These are phyloP conservation scores for Globisporangium splendens DNA, from an alignment of 352 stramenopile species.

Conservation along the genomic window DNA sequence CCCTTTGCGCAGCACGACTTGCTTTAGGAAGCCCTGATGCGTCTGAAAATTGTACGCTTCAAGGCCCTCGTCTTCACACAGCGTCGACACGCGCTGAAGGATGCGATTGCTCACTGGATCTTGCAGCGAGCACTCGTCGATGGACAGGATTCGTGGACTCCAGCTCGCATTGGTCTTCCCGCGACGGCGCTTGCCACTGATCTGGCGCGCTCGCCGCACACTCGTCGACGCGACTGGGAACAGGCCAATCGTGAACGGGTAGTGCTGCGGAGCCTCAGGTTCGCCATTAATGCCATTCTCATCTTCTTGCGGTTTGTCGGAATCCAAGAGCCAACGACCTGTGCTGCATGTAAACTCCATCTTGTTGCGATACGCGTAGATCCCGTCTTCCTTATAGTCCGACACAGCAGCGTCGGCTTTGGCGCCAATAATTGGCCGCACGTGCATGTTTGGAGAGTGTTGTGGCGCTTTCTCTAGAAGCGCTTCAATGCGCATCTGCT, in stretches of 20 bases:
- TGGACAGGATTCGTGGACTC: constrained; percentile 64
- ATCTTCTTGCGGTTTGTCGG: constrained; percentile 24
- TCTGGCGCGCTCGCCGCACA: constrained; percentile 37
- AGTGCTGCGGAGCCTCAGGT: constrained; percentile 1
- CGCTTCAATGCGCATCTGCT: constrained; percentile 45
- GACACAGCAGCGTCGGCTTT: neutral
- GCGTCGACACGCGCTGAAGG: constrained; percentile 27
- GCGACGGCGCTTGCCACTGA: constrained; percentile 27
- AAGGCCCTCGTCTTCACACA: constrained; percentile 26
- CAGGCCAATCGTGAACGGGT: constrained; percentile 62
- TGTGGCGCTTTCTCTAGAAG: constrained; percentile 7
- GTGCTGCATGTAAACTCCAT: constrained; percentile 84
- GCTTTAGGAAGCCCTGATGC: constrained; percentile 59
- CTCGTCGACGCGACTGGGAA: constrained; percentile 56
- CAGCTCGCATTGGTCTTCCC: constrained; percentile 33
- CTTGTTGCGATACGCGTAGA: constrained; percentile 76
- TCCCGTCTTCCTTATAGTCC: neutral
- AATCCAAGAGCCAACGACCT: constrained; percentile 57
- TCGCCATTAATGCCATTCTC: neutral
- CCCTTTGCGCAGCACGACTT: constrained; percentile 61
- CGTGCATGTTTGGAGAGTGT: constrained; percentile 29
- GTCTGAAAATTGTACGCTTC: constrained; percentile 58
- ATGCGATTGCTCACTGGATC: constrained; percentile 36
- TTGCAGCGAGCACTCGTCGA: constrained; percentile 61
- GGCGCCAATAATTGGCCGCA: constrained; percentile 37